phyloP scores from a whole-genome alignment of 805 yeast species.

The Saitoella complicata region DNA sequence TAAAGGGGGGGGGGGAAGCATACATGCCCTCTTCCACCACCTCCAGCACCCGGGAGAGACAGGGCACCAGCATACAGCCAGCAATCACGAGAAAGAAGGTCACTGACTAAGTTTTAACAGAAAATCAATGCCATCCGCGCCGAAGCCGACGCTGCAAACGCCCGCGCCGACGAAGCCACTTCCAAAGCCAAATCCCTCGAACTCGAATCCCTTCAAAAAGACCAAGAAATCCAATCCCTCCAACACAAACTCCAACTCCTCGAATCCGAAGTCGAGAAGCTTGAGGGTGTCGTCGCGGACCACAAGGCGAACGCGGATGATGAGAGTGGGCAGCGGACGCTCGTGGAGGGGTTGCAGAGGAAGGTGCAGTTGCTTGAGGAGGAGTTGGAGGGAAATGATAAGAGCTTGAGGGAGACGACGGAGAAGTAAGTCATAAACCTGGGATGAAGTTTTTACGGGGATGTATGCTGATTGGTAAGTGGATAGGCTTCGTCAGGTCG shows the following conservation, averaged over 20 bases:
- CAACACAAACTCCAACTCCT: slow-evolving; percentile 40
- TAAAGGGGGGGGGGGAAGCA: no score
- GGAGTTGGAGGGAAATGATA: slow-evolving; percentile 79
- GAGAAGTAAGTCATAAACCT: slow-evolving; percentile 32
- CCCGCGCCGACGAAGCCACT: slow-evolving; percentile 76
- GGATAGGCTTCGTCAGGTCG: slow-evolving; percentile 64
- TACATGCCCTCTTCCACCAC: background rate
- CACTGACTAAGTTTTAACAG: slow-evolving; percentile 22
- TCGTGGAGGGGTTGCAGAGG: slow-evolving; percentile 54
- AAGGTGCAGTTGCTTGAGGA: slow-evolving; percentile 79
- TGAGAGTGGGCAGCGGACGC: background rate
- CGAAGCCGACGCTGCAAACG: slow-evolving; percentile 96
- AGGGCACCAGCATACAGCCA: background rate
- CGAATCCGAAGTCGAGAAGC: background rate
- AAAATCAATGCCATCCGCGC: slow-evolving; percentile 77
- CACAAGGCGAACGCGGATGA: background rate
- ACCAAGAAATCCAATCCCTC: slow-evolving; percentile 84
- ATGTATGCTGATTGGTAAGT: background rate
- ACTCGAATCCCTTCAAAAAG: slow-evolving; percentile 82
- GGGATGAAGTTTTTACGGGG: background rate
- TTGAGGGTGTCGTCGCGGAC: background rate
- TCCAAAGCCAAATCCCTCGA: slow-evolving; percentile 75
- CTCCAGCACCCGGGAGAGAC: background rate
- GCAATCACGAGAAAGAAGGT: background rate
- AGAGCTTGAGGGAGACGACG: slow-evolving; percentile 81